Conservation (phyloP, 352 stramenopile genomes). For the Thraustochytrium sp. region DNA sequence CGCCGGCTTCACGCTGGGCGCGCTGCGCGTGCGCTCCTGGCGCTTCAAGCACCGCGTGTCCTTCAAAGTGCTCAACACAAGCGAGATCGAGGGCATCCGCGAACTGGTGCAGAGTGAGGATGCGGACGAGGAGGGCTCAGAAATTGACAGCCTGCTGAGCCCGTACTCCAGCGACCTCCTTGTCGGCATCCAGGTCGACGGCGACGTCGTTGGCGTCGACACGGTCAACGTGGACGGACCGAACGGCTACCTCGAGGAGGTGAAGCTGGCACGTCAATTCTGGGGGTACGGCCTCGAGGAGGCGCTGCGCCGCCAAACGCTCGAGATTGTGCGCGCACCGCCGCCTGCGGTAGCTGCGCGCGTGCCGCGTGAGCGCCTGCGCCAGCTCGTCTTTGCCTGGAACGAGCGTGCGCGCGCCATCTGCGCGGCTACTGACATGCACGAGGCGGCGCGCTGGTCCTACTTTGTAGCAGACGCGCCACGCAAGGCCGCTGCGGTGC, state of each 20-base stretch:
- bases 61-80: conserved; percentile 3
- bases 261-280: conserved; percentile 9
- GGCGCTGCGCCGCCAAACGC: neutral
- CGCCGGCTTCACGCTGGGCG: neutral
- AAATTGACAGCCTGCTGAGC: conserved; percentile 28
- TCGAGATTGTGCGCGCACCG: neutral
- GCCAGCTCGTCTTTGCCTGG: conserved; percentile 24
- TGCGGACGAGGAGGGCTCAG: conserved; percentile 11
- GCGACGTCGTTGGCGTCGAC: conserved; percentile 35
- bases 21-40: conserved; percentile 27
- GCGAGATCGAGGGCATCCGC: conserved; percentile 34
- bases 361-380: neutral
- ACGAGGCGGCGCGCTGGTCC: conserved; percentile 4
- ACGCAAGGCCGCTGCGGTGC: neutral
- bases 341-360: neutral
- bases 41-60: neutral
- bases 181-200: conserved; percentile 19
- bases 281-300: conserved; percentile 4
- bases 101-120: conserved; percentile 29
- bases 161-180: conserved; percentile 31
- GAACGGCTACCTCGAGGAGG: conserved; percentile 25
- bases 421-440: neutral
- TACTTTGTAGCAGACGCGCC: neutral
- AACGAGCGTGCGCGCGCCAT: neutral
- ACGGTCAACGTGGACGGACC: conserved; percentile 7